Evolutionary conservation across 306 rosid genomes (phyloP), one percentile per base, ranked within the genome.

Genomic region (Malus fusca): DNA sequence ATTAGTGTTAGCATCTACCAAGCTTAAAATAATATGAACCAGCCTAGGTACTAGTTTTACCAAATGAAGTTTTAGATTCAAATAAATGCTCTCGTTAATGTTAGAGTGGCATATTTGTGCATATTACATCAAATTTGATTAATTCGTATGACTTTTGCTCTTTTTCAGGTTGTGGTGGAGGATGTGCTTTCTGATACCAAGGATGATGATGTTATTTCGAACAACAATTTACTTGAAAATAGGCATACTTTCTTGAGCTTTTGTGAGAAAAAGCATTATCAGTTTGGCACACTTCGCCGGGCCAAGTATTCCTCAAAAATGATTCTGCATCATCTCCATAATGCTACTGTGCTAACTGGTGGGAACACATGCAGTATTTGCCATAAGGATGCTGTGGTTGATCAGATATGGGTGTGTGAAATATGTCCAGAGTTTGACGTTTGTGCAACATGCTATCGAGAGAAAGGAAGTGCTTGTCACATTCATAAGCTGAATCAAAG

Each of bases 221-320:
- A 80, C 37, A 88, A 71, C 73, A 77, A 40, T 25, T 75, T 91
- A 23, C 75, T 88, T 37, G 79, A 82, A 40, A 73, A 66, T 46
- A 85, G 92, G 79, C 37, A 52, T 25, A 68, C 62, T 61, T 82
- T 91, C 75, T 71, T 88, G 85, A 82, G 44, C 73, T 85, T 82
- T 69, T 91, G 92, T 51, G 84, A 84, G 53, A 78, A 72, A 48
- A 83, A 84, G 22, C 82, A 35, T 52, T 80, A 82, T 74, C 92
- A 90, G 66, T 88, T 87, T 79, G 93, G 88, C 77, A 81, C 92
- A 15, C 89, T 83, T 59, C 87, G 89, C 28, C 85, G 82, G 69
- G 96, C 93, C 23, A 90, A 88, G 89, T 82, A 87, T 83, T 87
- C 97, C 55, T 75, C 93, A 46, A 84, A 84, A 82, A 90, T 84